A percentile compares a stretch with the other conserved stretches of the same genome.
These are phyloP conservation scores for Citrus unshiu DNA, from an alignment of 345 rosid species.

Conservation along the genomic window DNA sequence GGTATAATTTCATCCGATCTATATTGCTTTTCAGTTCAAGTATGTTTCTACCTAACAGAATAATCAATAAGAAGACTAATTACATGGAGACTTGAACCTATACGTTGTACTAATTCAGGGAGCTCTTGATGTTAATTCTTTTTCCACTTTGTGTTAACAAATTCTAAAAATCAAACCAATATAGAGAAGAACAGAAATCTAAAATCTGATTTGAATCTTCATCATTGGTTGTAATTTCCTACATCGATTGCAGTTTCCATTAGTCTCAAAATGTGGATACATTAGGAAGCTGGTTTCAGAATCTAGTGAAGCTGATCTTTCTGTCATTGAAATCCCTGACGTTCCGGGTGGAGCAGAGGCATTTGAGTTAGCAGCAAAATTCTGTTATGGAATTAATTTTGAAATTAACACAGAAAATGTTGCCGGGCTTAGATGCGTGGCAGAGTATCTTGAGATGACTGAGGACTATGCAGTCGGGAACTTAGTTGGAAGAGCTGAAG, in stretches of 20 bases:
- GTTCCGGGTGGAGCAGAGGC: constrained; percentile 75
- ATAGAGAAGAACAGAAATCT: not conserved
- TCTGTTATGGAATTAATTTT: constrained; percentile 88
- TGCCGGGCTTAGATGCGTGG: constrained; percentile 68
- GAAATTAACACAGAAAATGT: constrained; percentile 80
- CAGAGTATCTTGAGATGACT: constrained; percentile 89
- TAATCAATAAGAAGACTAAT: not conserved
- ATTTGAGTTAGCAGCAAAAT: constrained; percentile 85
- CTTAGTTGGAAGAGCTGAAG: constrained; percentile 63
- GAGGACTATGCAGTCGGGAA: constrained; percentile 78
- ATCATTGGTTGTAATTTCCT: not conserved
- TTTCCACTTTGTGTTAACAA: not conserved
- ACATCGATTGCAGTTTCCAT: constrained; percentile 61
- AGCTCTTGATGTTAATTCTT: not conserved
- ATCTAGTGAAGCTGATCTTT: constrained; percentile 55
- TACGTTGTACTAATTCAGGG: not conserved
- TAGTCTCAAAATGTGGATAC: constrained; percentile 73
- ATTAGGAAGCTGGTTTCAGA: constrained; percentile 64
- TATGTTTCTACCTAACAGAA: not conserved
- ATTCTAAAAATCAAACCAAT: not conserved
- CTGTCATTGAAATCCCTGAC: constrained; percentile 47
- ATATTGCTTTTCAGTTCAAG: constrained; percentile 1
- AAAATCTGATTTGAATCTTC: not conserved
- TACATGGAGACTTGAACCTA: not conserved
- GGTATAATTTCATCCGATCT: constrained; percentile 35